Evolutionary conservation across 805 yeast species (phyloP), one percentile per base, ranked within the genome.

Genomic region (Blastobotrys mokoenaii): DNA sequence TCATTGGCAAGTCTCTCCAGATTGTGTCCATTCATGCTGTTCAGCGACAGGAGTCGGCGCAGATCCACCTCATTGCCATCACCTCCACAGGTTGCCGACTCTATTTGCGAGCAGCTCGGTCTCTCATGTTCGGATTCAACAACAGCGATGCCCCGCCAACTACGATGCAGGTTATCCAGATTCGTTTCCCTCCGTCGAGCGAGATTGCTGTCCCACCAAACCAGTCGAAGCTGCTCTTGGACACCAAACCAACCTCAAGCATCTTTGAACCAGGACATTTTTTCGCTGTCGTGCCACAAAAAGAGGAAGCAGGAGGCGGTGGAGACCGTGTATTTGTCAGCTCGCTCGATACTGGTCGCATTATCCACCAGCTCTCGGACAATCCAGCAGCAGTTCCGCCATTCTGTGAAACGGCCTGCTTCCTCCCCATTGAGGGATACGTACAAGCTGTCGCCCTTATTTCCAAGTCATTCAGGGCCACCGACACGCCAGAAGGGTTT

Each of bases 191-290:
- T 2, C 77, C 78, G 2, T 61, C 58, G 12, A 49, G 45, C 22
- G 41, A 37, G 17, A 25, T 48, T 12, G 27, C 18, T 8, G 25
- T 44, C 12, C 38, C 53, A 12, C 47, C 52, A 3, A 37, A 49
- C 34, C 46, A 46, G 33, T 48, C 54, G 11, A 43, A 31, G 27
- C 32, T 49, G 3, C 59, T 87, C 40, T 67, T 81, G 46, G 74
- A 73, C 48, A 75, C 82, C 38, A 72, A 83, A 22, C 68, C 74
- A 35, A 68, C 78, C 9, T 72, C 84, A 20, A 72, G 76, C 29
- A 69, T 89, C 10, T 69, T 86, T 27, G 79, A 94, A 16, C 96
- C 96, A 0, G 95, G 95, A n/a, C 80, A 87, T 2, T 89, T 80
- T 56, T 71, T 89, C 49, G 82, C 85, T 34, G 84, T 82, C 10